A percentile compares a stretch with the other conserved stretches of the same genome.
Evolutionary conservation across 441 rosid genomes (phyloP).

Genomic region (Brassica hybrid): DNA sequence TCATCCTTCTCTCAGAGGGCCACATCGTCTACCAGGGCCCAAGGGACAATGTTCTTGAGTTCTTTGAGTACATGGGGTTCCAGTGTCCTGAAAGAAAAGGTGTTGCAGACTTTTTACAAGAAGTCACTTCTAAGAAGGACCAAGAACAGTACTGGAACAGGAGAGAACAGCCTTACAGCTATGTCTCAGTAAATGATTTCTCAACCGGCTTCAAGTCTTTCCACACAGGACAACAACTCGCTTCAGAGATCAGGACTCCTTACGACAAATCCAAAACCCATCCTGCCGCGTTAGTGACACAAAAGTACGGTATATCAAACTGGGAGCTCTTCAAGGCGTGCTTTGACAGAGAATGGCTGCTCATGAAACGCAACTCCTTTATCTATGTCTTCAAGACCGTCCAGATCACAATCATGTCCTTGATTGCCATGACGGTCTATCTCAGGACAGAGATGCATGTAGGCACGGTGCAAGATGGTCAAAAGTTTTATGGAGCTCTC

Average conservation of each 20-base stretch:
- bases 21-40: slow-evolving; percentile 70
- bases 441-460: slow-evolving; percentile 62
- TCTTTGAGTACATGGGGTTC: slow-evolving; percentile 68
- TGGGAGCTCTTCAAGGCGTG: slow-evolving; percentile 68
- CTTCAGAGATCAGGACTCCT: slow-evolving; percentile 53
- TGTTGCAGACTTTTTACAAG: slow-evolving; percentile 77
- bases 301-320: slow-evolving; percentile 45
- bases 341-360: slow-evolving; percentile 69
- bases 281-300: slow-evolving; percentile 59
- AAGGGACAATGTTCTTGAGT: slow-evolving; percentile 58
- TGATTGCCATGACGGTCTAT: slow-evolving; percentile 60
- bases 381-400: slow-evolving; percentile 65
- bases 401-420: slow-evolving; percentile 63
- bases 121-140: slow-evolving; percentile 73
- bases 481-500: slow-evolving; percentile 62
- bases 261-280: slow-evolving; percentile 59
- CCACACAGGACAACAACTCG: slow-evolving; percentile 54
- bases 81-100: slow-evolving; percentile 76
- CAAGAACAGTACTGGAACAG: slow-evolving; percentile 75
- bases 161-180: slow-evolving; percentile 54
- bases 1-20: slow-evolving; percentile 68
- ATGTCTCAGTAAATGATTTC: slow-evolving; percentile 50
- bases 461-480: slow-evolving; percentile 52
- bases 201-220: slow-evolving; percentile 56
- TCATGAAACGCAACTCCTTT: slow-evolving; percentile 70